Evolutionary conservation across 2,329 filamentous ascomycete species (phyloP).

Genomic region (Trichocomaceae sp.): DNA sequence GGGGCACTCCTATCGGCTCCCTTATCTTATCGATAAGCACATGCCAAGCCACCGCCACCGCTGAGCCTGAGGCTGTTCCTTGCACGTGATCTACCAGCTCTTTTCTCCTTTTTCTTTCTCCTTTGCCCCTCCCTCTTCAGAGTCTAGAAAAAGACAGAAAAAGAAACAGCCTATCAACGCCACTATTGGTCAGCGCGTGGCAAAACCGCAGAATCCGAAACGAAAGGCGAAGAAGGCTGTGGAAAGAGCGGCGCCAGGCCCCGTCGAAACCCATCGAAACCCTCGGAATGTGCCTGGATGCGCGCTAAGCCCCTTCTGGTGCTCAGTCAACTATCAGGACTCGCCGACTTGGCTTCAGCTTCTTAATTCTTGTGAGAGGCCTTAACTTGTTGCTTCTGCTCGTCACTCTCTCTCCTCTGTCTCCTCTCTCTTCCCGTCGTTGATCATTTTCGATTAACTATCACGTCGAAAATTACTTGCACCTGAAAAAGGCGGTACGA

Average conservation of each 20-base stretch:
- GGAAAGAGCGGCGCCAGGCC: background rate
- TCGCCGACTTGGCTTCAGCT: background rate
- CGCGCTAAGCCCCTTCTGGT: conserved; percentile 9
- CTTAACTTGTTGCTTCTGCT: conserved; percentile 6
- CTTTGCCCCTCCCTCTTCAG: no score
- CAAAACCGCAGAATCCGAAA: no score
- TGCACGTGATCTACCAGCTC: background rate
- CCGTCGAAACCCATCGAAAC: conserved; percentile 12
- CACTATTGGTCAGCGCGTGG: background rate
- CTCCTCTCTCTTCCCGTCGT: background rate
- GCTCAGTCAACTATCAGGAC: background rate
- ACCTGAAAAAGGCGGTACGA: background rate
- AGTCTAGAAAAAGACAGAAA: no score
- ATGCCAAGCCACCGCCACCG: conserved; percentile 7
- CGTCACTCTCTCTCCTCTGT: background rate
- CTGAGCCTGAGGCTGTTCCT: conserved; percentile 10
- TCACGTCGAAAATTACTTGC: background rate
- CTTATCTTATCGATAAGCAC: background rate
- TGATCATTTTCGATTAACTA: background rate
- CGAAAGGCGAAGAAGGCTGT: conserved; percentile 1
- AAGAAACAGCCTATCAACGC: background rate
- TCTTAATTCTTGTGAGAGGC: background rate
- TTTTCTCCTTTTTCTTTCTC: no score
- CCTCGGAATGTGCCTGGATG: conserved; percentile 7
- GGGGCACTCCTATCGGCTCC: background rate